Conservation (phyloP, 306 rosid species). For the Arachis stenosperma region DNA sequence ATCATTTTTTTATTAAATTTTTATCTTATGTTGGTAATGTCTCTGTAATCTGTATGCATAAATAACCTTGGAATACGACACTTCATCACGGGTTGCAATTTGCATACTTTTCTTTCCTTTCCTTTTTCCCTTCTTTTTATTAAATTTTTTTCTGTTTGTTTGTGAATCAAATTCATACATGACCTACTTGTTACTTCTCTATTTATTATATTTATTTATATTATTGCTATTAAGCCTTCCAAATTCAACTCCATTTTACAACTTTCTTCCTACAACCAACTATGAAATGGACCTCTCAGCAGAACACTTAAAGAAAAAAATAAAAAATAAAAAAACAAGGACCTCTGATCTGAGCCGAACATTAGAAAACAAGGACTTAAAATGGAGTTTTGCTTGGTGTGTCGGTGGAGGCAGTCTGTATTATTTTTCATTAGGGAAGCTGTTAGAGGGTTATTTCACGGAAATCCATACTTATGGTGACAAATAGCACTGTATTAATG, state of each 20-base stretch:
- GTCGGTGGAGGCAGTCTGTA: neutral
- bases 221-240: conserved; percentile 16
- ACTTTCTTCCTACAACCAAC: neutral
- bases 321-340: conserved; percentile 6
- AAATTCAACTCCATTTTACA: conserved; percentile 14
- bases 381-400: conserved; percentile 24
- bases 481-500: neutral
- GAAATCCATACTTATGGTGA: conserved; percentile 32
- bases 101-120: conserved; percentile 18
- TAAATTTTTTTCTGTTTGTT: conserved; percentile 25
- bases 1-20: conserved; percentile 46
- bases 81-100: conserved; percentile 45
- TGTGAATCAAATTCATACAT: conserved; percentile 50
- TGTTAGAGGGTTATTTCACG: conserved; percentile 41
- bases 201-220: neutral
- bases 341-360: conserved; percentile 39
- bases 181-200: conserved; percentile 20
- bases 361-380: neutral
- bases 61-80: conserved; percentile 50
- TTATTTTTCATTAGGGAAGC: conserved; percentile 18
- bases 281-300: conserved; percentile 30
- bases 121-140: neutral
- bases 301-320: neutral
- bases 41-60: conserved; percentile 64
- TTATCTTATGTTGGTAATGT: conserved; percentile 49